Conservation (phyloP, 139 green algal genomes). For the Chlorella sp. region DNA sequence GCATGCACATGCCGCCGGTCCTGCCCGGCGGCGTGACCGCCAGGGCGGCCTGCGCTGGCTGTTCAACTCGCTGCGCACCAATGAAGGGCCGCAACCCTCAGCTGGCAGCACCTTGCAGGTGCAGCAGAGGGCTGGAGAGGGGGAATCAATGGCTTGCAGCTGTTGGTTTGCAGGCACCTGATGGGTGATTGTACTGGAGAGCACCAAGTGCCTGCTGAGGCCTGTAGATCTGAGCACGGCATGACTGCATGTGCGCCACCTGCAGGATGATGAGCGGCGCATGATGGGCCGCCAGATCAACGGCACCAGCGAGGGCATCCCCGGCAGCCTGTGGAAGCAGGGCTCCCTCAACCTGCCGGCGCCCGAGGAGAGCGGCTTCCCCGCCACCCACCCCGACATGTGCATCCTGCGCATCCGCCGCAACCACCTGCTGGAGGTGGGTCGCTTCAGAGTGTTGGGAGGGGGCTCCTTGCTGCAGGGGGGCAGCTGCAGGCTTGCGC, state of each 20-base stretch:
- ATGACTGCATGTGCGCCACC: background rate
- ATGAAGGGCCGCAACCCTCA: background rate
- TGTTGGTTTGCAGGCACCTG: too few species aligned
- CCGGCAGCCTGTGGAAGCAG: slow-evolving; percentile 48
- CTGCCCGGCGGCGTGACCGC: slow-evolving; percentile 2
- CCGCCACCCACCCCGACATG: slow-evolving; percentile 87
- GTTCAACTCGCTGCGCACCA: slow-evolving; percentile 62
- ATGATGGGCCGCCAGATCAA: slow-evolving; percentile 54
- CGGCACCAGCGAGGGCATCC: slow-evolving; percentile 30
- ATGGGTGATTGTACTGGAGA: background rate
- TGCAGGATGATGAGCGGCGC: slow-evolving; percentile 46
- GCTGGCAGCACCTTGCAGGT: background rate
- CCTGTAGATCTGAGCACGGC: background rate
- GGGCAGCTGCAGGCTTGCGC: background rate
- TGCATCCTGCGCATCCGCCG: slow-evolving; percentile 91
- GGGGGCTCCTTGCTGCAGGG: background rate
- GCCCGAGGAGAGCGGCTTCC: slow-evolving; percentile 70
- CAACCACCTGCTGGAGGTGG: slow-evolving; percentile 83
- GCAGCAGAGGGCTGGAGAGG: too few species aligned
- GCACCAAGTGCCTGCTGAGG: background rate
- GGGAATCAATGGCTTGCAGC: background rate
- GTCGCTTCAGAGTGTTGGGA: background rate
- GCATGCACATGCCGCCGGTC: background rate
- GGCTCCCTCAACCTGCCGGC: slow-evolving; percentile 67
- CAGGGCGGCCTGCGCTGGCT: slow-evolving; percentile 53